phyloP scores from a whole-genome alignment of 2,329 filamentous ascomycete genomes.

The Fusarium vanettenii region DNA sequence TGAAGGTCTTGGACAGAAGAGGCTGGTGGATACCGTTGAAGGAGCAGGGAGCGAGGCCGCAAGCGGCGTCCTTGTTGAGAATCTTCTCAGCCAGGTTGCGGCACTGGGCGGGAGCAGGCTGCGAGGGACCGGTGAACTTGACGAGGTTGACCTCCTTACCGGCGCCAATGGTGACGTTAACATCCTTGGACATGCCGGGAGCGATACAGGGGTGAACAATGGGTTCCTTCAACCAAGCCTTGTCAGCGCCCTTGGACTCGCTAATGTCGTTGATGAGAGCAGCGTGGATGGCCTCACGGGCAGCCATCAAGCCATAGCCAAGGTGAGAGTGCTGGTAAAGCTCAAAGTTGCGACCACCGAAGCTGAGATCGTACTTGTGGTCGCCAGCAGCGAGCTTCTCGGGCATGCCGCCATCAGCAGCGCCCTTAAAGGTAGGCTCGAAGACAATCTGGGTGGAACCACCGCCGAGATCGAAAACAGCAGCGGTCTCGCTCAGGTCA shows the following conservation, averaged over 20 bases:
- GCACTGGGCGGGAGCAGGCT: conserved; percentile 84
- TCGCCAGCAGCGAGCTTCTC: conserved; percentile 88
- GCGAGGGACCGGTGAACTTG: conserved; percentile 87
- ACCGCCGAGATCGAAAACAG: conserved; percentile 94
- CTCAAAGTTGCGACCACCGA: conserved; percentile 89
- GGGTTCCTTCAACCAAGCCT: conserved; percentile 76
- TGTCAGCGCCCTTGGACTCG: conserved; percentile 68
- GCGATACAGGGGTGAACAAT: conserved; percentile 88
- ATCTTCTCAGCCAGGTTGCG: conserved; percentile 91
- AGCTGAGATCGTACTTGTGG: conserved; percentile 93
- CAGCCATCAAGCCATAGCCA: conserved; percentile 95
- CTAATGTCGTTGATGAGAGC: conserved; percentile 78
- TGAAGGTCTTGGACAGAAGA: conserved; percentile 89
- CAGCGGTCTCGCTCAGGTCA: conserved; percentile 90
- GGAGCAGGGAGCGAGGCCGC: conserved; percentile 89
- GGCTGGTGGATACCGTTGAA: conserved; percentile 99
- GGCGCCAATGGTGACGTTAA: conserved; percentile 77
- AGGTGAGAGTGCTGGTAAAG: conserved; percentile 99
- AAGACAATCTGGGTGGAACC: conserved; percentile 99
- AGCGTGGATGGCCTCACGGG: conserved; percentile 86
- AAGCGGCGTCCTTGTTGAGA: conserved; percentile 85
- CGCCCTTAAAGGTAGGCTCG: conserved; percentile 88
- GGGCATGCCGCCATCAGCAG: conserved; percentile 81
- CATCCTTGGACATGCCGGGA: conserved; percentile 79
- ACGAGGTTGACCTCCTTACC: conserved; percentile 71